Percentiles rank a stretch among this genome's conserved stretches.
Evolutionary conservation across 2,329 filamentous ascomycete species (phyloP).

Genomic region (Microcyclosporella mali): DNA sequence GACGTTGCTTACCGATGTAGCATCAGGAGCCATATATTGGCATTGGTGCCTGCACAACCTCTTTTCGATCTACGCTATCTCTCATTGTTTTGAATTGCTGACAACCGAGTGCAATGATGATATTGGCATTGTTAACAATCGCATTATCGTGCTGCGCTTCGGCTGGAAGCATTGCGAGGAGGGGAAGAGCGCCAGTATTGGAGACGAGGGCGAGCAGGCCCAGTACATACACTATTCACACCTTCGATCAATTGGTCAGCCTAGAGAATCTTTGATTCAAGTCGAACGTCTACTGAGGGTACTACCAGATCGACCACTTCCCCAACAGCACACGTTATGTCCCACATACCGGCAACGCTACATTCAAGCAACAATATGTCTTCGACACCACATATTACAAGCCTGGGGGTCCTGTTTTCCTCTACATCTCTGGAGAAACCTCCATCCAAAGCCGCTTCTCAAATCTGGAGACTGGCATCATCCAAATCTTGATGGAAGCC

Average conservation of each 20-base stretch:
- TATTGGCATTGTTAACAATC: not conserved
- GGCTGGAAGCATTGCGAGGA: not conserved
- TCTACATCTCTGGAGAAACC: constrained; percentile 68
- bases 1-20: too few relatives aligned
- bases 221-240: constrained; percentile 1
- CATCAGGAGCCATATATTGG: too few relatives aligned
- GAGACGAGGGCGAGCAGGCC: too few relatives aligned
- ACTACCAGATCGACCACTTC: constrained; percentile 63
- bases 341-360: constrained; percentile 59
- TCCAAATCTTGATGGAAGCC: constrained; percentile 50
- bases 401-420: constrained; percentile 70
- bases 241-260: constrained; percentile 5
- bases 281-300: not conserved
- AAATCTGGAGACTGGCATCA: constrained; percentile 66
- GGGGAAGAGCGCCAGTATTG: too few relatives aligned
- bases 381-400: constrained; percentile 71
- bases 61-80: too few relatives aligned
- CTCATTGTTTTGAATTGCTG: too few relatives aligned
- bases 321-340: constrained; percentile 70
- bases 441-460: constrained; percentile 55
- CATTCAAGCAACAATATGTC: constrained; percentile 71
- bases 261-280: not conserved
- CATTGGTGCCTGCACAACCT: too few relatives aligned
- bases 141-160: not conserved
- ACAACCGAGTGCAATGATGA: too few relatives aligned